Evolutionary conservation across 2,329 filamentous ascomycete genomes (phyloP), one percentile per base, ranked within the genome.

Genomic region (Monilinia polystroma): DNA sequence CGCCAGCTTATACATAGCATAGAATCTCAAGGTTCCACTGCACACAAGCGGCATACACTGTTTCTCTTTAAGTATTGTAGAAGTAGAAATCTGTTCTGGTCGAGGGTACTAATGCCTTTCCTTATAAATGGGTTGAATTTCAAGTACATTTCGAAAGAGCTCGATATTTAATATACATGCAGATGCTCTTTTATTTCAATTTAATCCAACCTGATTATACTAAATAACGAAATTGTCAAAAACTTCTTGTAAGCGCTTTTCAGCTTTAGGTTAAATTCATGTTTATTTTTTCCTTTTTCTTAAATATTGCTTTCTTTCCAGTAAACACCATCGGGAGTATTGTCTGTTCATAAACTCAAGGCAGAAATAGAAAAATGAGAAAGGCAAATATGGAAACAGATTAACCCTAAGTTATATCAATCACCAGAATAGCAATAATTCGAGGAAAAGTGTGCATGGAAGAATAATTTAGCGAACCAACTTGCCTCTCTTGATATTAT

Each of bases 211-310:
- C 0, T 29, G 26, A 41, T 14, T 14, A 11, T 5, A 58, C 23
- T 29, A 16, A 20, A 45, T 1, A 45, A 58, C 10, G n/a, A 45
- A 11, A 45, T 29, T 45, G 8, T 47, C 10, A 14, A 16, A 6
- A 1, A 2, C 11, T 35, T 14, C 20, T 0, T 4, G 5, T 49
- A 11, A 8, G 3, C 3, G 20, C 47, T 0, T 47, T 49, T 23
- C 12, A 2, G 18, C 1, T 49, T 29, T 7, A 2, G 2, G 47
- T 12, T 0, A 3, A 8, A n/a, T 12, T 26, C n/a, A n/a, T 18
- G 3, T 4, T 18, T 20, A 23, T 23, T 23, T 23, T 23, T 23
- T 20, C 20, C 6, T 1, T 11, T 0, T 45, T 10, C 14, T 57
- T 12, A 3, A 51, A 26, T 57, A 2, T 43, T 57, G 7, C 23